These are phyloP conservation scores for Paecilomyces variotii DNA, from an alignment of 2,329 filamentous ascomycete genomes.

Conservation along the genomic window DNA sequence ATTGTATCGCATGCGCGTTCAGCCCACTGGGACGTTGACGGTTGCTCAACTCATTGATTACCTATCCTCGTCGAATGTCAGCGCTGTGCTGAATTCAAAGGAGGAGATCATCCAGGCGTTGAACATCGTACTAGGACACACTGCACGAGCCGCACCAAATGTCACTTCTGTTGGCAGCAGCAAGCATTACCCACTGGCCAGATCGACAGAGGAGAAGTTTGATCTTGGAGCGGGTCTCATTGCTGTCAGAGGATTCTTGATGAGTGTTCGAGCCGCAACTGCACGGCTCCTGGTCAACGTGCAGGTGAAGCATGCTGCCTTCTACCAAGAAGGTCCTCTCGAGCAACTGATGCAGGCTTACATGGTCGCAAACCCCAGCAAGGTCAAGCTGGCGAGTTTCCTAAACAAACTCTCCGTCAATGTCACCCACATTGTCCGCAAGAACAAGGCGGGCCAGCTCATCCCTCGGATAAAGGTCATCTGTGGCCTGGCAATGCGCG, in stretches of 20 bases:
- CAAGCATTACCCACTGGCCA: conserved; percentile 42
- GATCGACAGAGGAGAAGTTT: conserved; percentile 20
- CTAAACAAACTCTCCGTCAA: conserved; percentile 34
- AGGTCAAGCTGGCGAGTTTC: conserved; percentile 12
- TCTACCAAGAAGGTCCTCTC: conserved; percentile 44
- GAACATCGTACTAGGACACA: conserved; percentile 49
- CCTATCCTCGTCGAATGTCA: conserved; percentile 26
- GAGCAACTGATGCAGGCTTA: conserved; percentile 26
- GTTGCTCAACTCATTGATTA: conserved; percentile 39
- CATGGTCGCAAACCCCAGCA: conserved; percentile 10
- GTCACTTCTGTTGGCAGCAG: conserved; percentile 47
- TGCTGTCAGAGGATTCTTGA: conserved; percentile 54
- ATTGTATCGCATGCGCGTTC: conserved; percentile 27
- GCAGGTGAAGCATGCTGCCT: conserved; percentile 54
- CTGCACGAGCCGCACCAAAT: conserved; percentile 33
- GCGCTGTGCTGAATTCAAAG: conserved; percentile 34
- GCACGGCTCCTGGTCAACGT: conserved; percentile 54
- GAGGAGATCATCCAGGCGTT: conserved; percentile 48
- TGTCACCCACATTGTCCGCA: conserved; percentile 29
- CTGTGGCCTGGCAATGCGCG: conserved; percentile 31
- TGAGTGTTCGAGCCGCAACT: conserved; percentile 52
- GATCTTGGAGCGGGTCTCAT: conserved; percentile 46
- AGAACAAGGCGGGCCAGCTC: conserved; percentile 22
- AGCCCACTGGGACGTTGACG: conserved; percentile 25
- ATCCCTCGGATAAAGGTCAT: conserved; percentile 38